Base-by-base conservation (phyloP, 768 basidiomycete species). In the Leccinum disarticulatum region DNA sequence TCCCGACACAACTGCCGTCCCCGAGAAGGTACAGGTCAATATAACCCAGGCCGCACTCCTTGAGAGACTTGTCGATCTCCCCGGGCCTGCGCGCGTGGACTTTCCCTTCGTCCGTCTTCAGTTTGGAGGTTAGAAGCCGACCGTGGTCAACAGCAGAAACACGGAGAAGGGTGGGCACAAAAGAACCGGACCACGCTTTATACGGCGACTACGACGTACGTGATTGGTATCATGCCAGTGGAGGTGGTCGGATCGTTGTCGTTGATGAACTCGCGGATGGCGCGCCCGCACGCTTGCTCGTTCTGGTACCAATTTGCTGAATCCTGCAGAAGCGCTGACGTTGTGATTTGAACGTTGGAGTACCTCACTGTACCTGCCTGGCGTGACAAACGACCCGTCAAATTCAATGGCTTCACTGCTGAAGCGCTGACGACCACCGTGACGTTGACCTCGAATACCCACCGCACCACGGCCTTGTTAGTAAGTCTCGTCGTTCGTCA, bases 231-330 rank as follows among this genome's bases (percentile, higher is more conserved):
- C 28, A 28, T 28, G 28, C 28, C 28, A 28, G 28, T 28, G 28
- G 28, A 88, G 31, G 86, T 88, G 71, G 19, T 81, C 52, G 84
- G 54, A 57, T 74, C 73, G n/a, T 79, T 70, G 49, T 71, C 69
- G 10, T 71, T 64, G 70, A 82, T 80, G 66, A 83, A 87, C 62
- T 81, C 80, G 57, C 74, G 74, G 66, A 91, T 83, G 30, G 86
- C 87, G 27, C 76, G 71, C 5, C 87, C 87, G 57, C 82, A 84
- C 62, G 87, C 83, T 51, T 70, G 74, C 69, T 91, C 89, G 73
- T 90, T 89, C 68, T 49, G 1, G 33, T 58, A 61, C 61, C 56
- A 49, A 7, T 64, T 55, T n/a, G 58, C 52, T 0, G 60, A 60
- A 27, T 55, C 57, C 61, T 61, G 52, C 5, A 2, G n/a, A 22